phyloP scores from a whole-genome alignment of 495 filamentous ascomycete species.

The Acidiella bohemica region DNA sequence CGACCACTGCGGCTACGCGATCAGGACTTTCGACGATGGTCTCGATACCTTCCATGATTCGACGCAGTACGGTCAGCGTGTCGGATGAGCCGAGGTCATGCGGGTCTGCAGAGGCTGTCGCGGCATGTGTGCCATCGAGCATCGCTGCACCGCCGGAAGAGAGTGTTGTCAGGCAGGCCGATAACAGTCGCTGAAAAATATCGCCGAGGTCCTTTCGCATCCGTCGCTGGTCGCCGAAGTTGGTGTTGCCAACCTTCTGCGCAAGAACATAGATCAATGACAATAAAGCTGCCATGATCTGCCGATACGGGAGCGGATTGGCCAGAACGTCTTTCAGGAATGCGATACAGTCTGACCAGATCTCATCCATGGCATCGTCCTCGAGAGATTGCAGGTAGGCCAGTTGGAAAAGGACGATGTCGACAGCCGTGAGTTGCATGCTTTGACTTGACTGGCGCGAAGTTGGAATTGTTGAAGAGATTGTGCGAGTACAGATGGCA shows the following conservation, averaged over 20 bases:
- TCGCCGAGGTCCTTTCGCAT: slow-evolving; percentile 91
- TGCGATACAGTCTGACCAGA: slow-evolving; percentile 86
- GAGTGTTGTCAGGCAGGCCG: slow-evolving; percentile 80
- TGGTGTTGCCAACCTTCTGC: slow-evolving; percentile 92
- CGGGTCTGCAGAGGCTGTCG: no score
- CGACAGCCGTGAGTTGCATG: slow-evolving; percentile 63
- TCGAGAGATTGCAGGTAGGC: slow-evolving; percentile 81
- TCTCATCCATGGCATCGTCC: slow-evolving; percentile 98
- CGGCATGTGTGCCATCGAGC: no score
- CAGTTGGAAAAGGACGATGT: slow-evolving; percentile 75
- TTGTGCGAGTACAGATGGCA: slow-evolving; percentile 86
- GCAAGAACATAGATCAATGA: slow-evolving; percentile 83
- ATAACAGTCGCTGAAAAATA: slow-evolving; percentile 70
- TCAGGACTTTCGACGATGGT: slow-evolving; percentile 78
- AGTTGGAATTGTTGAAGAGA: slow-evolving; percentile 65
- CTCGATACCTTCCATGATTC: slow-evolving; percentile 43
- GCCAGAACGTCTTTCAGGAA: slow-evolving; percentile 82
- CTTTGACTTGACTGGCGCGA: slow-evolving; percentile 75
- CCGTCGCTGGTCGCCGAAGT: slow-evolving; percentile 86
- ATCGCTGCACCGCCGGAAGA: slow-evolving; percentile 37
- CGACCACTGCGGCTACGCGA: slow-evolving; percentile 60
- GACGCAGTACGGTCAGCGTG: not conserved
- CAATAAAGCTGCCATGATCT: slow-evolving; percentile 73
- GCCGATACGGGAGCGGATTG: slow-evolving; percentile 89
- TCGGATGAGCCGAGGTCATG: no score